A percentile compares a stretch with the other conserved stretches of the same genome.
These are phyloP conservation scores for Spathaspora girioi DNA, from an alignment of 805 yeast species.

Conservation along the genomic window DNA sequence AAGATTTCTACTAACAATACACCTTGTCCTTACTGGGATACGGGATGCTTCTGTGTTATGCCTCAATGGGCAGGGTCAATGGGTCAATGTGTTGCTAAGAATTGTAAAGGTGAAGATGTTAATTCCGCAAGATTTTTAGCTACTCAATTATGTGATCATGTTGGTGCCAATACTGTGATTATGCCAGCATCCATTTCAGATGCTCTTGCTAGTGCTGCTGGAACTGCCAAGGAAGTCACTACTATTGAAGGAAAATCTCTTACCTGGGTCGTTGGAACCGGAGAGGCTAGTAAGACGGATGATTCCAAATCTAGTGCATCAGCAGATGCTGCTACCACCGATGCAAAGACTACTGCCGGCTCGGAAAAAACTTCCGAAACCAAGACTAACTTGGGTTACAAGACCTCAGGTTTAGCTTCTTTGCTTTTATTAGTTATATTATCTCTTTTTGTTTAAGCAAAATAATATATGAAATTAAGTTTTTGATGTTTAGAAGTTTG, in stretches of 20 bases:
- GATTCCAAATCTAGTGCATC: background rate
- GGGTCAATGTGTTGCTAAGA: conserved; percentile 36
- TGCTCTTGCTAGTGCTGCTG: conserved; percentile 14
- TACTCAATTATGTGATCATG: conserved; percentile 36
- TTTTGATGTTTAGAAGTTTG: too few species aligned
- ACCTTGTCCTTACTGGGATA: conserved; percentile 50
- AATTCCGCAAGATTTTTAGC: conserved; percentile 37
- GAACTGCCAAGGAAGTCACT: conserved; percentile 6
- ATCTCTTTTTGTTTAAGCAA: background rate
- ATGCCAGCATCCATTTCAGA: conserved; percentile 28
- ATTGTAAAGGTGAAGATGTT: conserved; percentile 34
- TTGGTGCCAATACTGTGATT: conserved; percentile 42
- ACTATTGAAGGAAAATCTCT: conserved; percentile 10
- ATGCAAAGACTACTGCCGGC: background rate
- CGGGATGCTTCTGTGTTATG: conserved; percentile 47
- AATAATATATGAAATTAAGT: too few species aligned
- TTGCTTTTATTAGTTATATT: background rate
- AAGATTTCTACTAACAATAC: conserved; percentile 30
- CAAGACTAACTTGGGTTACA: background rate
- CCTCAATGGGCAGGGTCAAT: conserved; percentile 41
- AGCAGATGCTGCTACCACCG: background rate
- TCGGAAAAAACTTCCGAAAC: background rate
- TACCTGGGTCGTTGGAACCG: conserved; percentile 5
- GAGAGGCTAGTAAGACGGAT: conserved; percentile 1
- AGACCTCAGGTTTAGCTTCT: background rate